Conservation (phyloP, 805 yeast species). For the Myxozyma nipponensis region DNA sequence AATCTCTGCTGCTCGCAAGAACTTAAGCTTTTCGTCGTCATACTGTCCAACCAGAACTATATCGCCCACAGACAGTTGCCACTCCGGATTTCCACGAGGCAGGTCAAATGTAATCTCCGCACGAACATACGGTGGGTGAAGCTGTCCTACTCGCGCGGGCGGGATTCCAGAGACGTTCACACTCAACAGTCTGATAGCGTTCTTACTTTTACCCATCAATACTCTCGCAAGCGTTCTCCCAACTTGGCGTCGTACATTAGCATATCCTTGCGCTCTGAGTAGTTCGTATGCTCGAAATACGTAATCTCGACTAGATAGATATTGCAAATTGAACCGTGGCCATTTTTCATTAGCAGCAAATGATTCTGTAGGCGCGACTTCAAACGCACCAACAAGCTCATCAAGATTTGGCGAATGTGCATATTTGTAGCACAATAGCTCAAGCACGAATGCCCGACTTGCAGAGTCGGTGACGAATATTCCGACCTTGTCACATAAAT, state of each 20-base stretch:
- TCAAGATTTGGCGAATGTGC: slow-evolving; percentile 5
- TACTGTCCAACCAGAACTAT: too few relatives aligned
- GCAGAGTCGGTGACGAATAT: slow-evolving; percentile 10
- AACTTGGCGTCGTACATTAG: slow-evolving; percentile 26
- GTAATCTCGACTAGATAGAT: slow-evolving; percentile 34
- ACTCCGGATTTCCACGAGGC: too few relatives aligned
- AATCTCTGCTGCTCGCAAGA: too few relatives aligned
- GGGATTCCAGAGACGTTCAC: slow-evolving; percentile 28
- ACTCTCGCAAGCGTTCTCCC: too few relatives aligned
- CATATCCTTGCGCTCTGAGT: slow-evolving; percentile 20
- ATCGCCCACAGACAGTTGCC: too few relatives aligned
- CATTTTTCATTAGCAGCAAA: neutral
- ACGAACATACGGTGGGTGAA: slow-evolving; percentile 30
- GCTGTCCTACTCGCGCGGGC: slow-evolving; percentile 32
- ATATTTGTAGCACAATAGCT: slow-evolving; percentile 27
- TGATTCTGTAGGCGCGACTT: slow-evolving; percentile 19
- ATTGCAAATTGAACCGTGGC: slow-evolving; percentile 28
- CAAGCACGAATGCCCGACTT: slow-evolving; percentile 19
- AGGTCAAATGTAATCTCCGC: slow-evolving; percentile 31
- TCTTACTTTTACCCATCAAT: too few relatives aligned
- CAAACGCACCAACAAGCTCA: neutral
- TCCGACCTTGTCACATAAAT: slow-evolving; percentile 16
- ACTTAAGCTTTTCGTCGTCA: too few relatives aligned
- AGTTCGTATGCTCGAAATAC: slow-evolving; percentile 30
- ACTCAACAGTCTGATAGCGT: slow-evolving; percentile 26